These are phyloP conservation scores for Schoenoplectus tabernaemontani DNA, from an alignment of 202 grass and related monocot genomes.

Conservation along the genomic window DNA sequence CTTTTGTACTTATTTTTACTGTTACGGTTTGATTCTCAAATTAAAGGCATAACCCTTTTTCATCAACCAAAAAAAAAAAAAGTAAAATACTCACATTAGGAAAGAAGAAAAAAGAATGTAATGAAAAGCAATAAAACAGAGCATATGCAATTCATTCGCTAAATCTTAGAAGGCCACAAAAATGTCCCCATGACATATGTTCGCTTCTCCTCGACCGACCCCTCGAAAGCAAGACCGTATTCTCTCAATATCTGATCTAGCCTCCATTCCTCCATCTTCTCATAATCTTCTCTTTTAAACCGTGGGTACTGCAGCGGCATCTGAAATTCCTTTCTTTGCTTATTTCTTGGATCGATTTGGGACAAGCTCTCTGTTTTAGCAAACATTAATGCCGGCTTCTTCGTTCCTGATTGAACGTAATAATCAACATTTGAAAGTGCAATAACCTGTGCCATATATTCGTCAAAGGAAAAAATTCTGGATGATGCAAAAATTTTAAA, in stretches of 20 bases:
- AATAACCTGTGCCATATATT: conserved; percentile 3
- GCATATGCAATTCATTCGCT: not conserved
- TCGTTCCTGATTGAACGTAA: not conserved
- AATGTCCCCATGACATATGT: conserved; percentile 29
- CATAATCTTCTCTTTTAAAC: conserved; percentile 26
- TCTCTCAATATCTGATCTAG: conserved; percentile 24
- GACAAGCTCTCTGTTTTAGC: not conserved
- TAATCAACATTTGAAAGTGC: not conserved
- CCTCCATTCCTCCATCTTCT: conserved; percentile 31
- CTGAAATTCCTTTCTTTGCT: too few relatives aligned
- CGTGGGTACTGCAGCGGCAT: conserved; percentile 28
- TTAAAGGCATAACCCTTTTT: not conserved
- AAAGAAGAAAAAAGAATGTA: not conserved
- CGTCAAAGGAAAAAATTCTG: not conserved
- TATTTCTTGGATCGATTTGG: too few relatives aligned
- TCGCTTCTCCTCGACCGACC: conserved; percentile 25
- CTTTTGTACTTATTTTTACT: too few relatives aligned
- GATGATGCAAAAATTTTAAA: not conserved
- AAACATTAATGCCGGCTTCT: not conserved
- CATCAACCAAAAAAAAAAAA: not conserved
- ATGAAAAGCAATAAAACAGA: too few relatives aligned
- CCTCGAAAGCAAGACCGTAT: conserved; percentile 26
- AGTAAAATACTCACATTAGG: not conserved
- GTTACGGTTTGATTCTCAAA: too few relatives aligned
- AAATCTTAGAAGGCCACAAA: conserved; percentile 30